Percentiles rank a stretch among this genome's conserved stretches.
phyloP scores from a whole-genome alignment of 1,139 yeast genomes.

The Maudiozyma humilis region DNA sequence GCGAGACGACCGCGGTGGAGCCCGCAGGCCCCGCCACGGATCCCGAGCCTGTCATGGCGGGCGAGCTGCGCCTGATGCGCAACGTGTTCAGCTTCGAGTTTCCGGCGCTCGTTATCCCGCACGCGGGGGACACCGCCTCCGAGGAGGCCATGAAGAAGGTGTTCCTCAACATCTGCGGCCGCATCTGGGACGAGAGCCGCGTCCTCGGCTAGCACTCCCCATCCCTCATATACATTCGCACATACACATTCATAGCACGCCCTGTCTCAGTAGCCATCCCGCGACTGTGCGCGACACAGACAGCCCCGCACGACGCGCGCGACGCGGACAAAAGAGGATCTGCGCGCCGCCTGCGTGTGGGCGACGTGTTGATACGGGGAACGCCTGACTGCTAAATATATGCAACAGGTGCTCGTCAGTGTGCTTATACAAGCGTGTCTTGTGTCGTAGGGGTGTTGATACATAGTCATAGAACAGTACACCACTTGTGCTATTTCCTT shows the following conservation, averaged over 20 bases:
- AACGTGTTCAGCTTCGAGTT: constrained; percentile 26
- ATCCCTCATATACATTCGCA: background rate
- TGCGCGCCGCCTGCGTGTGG: background rate
- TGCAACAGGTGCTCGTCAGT: background rate
- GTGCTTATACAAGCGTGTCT: too few relatives aligned
- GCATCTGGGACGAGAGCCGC: constrained; percentile 28
- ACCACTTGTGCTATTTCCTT: too few relatives aligned
- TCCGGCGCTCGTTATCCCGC: constrained; percentile 10
- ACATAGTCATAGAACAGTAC: too few relatives aligned
- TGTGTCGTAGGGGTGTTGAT: too few relatives aligned
- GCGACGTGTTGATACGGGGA: background rate
- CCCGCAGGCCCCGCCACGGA: too few relatives aligned
- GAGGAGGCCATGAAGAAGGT: constrained; percentile 22
- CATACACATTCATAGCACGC: background rate
- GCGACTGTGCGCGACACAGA: background rate
- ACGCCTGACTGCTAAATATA: background rate
- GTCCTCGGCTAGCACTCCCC: constrained; percentile 5
- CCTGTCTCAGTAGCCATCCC: background rate
- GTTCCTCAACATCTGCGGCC: constrained; percentile 30
- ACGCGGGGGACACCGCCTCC: background rate
- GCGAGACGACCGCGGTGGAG: too few relatives aligned
- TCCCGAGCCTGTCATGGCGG: constrained; percentile 10
- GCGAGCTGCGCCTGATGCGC: constrained; percentile 20
- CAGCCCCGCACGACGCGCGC: background rate
- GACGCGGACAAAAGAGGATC: background rate